phyloP scores from a whole-genome alignment of 306 rosid genomes.

The Arachis hypogaea region DNA sequence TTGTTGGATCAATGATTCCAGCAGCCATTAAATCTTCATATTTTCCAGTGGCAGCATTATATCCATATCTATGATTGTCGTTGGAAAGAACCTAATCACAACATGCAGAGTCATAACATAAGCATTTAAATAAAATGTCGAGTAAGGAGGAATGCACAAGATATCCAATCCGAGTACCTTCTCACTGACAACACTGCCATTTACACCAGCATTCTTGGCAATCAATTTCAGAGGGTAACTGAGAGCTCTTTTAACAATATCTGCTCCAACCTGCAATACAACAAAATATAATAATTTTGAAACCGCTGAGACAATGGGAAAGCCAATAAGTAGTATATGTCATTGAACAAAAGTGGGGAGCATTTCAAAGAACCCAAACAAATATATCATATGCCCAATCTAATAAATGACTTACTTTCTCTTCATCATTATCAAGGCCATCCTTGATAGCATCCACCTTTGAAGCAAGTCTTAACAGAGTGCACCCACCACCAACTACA shows the following conservation, averaged over 20 bases:
- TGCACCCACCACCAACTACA: slow-evolving; percentile 99
- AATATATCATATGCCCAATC: not conserved
- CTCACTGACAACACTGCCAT: slow-evolving; percentile 98
- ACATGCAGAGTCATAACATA: slow-evolving; percentile 21
- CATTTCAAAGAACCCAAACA: slow-evolving; percentile 11
- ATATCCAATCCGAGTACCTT: slow-evolving; percentile 57
- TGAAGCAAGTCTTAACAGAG: slow-evolving; percentile 88
- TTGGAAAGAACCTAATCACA: slow-evolving; percentile 72
- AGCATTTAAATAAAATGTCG: not conserved
- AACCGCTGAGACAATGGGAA: not conserved
- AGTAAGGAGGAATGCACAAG: not conserved
- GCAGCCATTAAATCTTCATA: slow-evolving; percentile 98
- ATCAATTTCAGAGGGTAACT: slow-evolving; percentile 92
- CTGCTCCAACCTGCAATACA: slow-evolving; percentile 87
- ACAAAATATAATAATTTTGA: not conserved
- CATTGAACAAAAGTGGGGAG: not conserved
- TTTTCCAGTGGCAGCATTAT: slow-evolving; percentile 95
- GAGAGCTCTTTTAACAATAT: slow-evolving; percentile 91
- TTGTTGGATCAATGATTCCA: slow-evolving; percentile 97
- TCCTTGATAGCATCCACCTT: slow-evolving; percentile 91
- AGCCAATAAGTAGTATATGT: not conserved
- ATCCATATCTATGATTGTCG: slow-evolving; percentile 74
- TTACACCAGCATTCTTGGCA: slow-evolving; percentile 98
- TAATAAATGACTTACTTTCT: slow-evolving; percentile 59
- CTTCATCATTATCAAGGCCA: slow-evolving; percentile 87